phyloP scores from a whole-genome alignment of 345 rosid species.

The Sonneratia caseolaris region DNA sequence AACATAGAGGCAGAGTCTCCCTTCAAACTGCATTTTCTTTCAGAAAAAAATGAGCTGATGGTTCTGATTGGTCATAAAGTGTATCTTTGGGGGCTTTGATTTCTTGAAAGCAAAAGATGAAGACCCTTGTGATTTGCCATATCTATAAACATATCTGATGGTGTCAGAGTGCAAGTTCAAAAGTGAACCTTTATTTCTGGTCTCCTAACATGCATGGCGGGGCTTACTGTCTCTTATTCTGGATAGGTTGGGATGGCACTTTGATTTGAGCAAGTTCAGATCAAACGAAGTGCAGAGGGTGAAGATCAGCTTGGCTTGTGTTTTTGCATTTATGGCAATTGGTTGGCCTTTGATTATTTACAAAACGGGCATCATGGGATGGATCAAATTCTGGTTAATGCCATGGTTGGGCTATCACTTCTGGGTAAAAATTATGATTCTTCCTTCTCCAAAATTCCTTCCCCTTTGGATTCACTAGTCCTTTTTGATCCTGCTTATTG shows the following conservation, averaged over 20 bases:
- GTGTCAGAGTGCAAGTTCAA: not conserved
- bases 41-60: not conserved
- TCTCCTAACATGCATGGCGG: not conserved
- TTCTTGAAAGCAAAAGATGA: not conserved
- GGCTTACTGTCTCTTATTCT: not conserved
- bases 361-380: slow-evolving; percentile 73
- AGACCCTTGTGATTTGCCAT: not conserved
- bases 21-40: not conserved
- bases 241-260: slow-evolving; percentile 76
- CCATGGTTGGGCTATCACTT: slow-evolving; percentile 95
- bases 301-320: slow-evolving; percentile 92
- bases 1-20: not conserved
- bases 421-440: slow-evolving; percentile 47
- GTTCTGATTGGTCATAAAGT: too few species aligned
- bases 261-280: slow-evolving; percentile 75
- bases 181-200: not conserved
- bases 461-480: not conserved
- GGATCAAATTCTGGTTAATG: slow-evolving; percentile 92
- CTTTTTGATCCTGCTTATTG: not conserved
- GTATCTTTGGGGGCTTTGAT: not conserved
- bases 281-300: slow-evolving; percentile 70
- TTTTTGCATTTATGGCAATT: slow-evolving; percentile 80
- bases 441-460: not conserved
- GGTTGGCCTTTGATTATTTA: slow-evolving; percentile 91
- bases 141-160: not conserved